Evolutionary conservation across 805 yeast genomes (phyloP).

Genomic region (Kregervanrija delftensis): DNA sequence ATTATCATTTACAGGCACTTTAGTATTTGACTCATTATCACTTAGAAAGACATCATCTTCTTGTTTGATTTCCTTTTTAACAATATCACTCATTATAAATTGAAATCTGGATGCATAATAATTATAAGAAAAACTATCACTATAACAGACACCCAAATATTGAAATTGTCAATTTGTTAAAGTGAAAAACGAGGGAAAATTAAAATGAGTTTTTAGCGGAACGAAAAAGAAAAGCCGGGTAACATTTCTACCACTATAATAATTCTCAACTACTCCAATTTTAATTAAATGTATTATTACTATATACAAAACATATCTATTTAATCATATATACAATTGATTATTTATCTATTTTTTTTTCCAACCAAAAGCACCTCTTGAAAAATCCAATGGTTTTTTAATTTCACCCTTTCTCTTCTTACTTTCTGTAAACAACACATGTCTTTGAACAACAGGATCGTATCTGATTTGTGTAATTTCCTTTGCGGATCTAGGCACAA

Average conservation of each 20-base stretch:
- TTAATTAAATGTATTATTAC: too few relatives aligned
- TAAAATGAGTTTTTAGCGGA: not conserved
- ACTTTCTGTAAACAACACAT: slow-evolving; percentile 83
- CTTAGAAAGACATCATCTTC: not conserved
- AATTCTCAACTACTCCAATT: too few relatives aligned
- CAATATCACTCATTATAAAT: not conserved
- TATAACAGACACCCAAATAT: too few relatives aligned
- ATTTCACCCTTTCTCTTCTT: slow-evolving; percentile 73
- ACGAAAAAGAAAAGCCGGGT: not conserved
- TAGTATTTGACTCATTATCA: not conserved
- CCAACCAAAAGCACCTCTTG: slow-evolving; percentile 35
- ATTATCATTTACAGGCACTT: not conserved
- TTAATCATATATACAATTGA: not conserved
- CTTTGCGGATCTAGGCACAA: slow-evolving; percentile 76
- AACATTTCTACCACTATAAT: too few relatives aligned
- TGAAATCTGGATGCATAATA: too few relatives aligned
- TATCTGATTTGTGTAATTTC: slow-evolving; percentile 75
- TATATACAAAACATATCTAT: too few relatives aligned
- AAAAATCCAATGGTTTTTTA: slow-evolving; percentile 40
- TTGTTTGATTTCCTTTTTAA: not conserved
- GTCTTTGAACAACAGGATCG: slow-evolving; percentile 84
- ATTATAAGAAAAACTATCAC: too few relatives aligned
- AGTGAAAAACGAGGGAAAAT: not conserved
- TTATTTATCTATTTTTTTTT: slow-evolving; percentile 24
- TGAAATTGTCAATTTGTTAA: not conserved